Conservation (phyloP, 495 filamentous ascomycete genomes). For the Penicillium mononematosum region DNA sequence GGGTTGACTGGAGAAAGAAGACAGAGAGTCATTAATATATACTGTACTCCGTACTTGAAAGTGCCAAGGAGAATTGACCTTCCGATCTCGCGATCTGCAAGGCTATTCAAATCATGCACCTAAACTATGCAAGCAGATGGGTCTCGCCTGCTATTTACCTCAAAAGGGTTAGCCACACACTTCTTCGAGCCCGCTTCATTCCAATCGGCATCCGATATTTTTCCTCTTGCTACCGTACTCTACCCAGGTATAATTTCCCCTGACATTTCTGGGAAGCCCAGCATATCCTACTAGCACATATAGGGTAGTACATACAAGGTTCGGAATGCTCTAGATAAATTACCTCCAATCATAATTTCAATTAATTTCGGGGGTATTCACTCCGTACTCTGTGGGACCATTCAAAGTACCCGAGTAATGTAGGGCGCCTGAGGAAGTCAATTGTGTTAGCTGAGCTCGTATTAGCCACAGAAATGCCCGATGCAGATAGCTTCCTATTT, state of each 20-base stretch:
- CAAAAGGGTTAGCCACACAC: not conserved
- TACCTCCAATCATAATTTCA: not conserved
- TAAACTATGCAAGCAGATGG: slow-evolving; percentile 1
- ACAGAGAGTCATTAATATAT: not conserved
- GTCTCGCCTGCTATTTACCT: not conserved
- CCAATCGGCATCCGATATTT: not conserved
- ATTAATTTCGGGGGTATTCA: not conserved
- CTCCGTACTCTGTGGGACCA: not conserved
- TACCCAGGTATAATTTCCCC: not conserved
- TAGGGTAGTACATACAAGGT: not conserved
- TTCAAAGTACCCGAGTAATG: not conserved
- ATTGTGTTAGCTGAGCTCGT: not conserved
- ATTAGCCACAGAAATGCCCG: not conserved
- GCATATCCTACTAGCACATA: not conserved
- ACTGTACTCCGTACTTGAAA: not conserved
- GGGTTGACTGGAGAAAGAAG: not conserved
- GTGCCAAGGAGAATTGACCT: slow-evolving; percentile 3
- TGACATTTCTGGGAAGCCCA: not conserved
- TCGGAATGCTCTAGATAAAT: not conserved
- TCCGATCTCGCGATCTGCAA: not conserved
- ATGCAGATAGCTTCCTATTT: not conserved
- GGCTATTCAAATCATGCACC: not conserved
- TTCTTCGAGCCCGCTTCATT: not conserved
- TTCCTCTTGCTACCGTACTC: not conserved
- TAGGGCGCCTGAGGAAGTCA: not conserved